These are phyloP conservation scores for Sambucus nigra DNA, from an alignment of 129 eudicot species.

Conservation along the genomic window DNA sequence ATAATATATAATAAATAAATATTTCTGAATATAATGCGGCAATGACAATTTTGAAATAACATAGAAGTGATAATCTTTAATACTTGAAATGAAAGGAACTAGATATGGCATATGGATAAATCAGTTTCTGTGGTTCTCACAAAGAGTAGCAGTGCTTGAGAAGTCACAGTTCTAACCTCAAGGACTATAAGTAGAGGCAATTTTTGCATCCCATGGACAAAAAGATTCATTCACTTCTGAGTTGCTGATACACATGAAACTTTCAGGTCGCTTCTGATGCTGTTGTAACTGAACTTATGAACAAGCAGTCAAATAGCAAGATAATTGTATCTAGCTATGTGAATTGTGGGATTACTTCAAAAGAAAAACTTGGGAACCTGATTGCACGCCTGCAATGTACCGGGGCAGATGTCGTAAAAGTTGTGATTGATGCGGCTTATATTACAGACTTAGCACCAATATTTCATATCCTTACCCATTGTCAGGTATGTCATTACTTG, in stretches of 20 bases:
- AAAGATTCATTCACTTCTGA: not conserved
- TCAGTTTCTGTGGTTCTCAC: too few relatives aligned
- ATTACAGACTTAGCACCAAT: constrained; percentile 62
- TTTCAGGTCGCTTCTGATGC: constrained; percentile 45
- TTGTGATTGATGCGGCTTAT: constrained; percentile 50
- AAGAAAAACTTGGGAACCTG: constrained; percentile 44
- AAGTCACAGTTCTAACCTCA: not conserved
- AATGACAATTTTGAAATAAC: too few relatives aligned
- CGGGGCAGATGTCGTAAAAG: constrained; percentile 56
- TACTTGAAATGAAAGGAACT: too few relatives aligned
- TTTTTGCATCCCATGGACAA: not conserved
- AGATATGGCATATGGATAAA: too few relatives aligned
- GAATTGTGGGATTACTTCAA: constrained; percentile 38
- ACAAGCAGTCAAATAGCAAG: constrained; percentile 39
- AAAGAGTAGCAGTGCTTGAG: not conserved
- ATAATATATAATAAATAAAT: too few relatives aligned
- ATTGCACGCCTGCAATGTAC: constrained; percentile 42
- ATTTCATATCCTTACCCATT: constrained; percentile 51
- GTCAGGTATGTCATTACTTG: constrained; percentile 30
- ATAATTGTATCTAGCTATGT: constrained; percentile 55
- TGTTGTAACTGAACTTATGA: constrained; percentile 35
- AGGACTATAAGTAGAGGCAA: not conserved
- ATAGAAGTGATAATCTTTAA: too few relatives aligned
- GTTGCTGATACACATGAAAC: not conserved
- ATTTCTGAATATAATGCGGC: too few relatives aligned